phyloP scores from a whole-genome alignment of 2,329 filamentous ascomycete genomes.

The Thielaviopsis populi region DNA sequence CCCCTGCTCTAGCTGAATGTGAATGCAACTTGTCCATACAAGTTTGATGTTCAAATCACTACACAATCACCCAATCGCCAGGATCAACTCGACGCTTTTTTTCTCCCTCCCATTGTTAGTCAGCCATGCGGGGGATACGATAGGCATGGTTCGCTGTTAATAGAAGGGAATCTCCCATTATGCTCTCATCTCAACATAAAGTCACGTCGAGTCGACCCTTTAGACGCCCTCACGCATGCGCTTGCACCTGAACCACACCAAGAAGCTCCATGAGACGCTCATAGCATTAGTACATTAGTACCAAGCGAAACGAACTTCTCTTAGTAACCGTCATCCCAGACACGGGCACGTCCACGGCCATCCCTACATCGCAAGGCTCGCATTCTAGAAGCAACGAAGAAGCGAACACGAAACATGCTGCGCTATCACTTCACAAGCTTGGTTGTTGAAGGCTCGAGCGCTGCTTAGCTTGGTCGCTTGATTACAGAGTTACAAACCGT shows the following conservation, averaged over 20 bases:
- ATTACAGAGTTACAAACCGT: neutral
- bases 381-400: conserved; percentile 1
- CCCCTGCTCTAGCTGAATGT: no score
- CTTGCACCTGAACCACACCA: no score
- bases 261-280: no score
- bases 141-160: no score
- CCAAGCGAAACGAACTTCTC: neutral
- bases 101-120: no score
- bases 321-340: neutral
- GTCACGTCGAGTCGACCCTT: no score
- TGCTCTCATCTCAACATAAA: neutral
- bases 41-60: no score
- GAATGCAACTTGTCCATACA: no score
- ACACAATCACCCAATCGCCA: no score
- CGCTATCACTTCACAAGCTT: neutral
- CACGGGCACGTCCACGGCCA: neutral
- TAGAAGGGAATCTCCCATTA: neutral
- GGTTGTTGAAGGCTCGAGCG: neutral
- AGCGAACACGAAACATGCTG: neutral
- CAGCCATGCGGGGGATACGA: no score
- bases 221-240: no score
- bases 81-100: no score
- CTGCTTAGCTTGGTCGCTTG: neutral
- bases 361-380: neutral
- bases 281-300: neutral